Percentiles rank a stretch among this genome's conserved stretches.
phyloP scores from a whole-genome alignment of 2,329 filamentous ascomycete species.

The Neonectria punicea region DNA sequence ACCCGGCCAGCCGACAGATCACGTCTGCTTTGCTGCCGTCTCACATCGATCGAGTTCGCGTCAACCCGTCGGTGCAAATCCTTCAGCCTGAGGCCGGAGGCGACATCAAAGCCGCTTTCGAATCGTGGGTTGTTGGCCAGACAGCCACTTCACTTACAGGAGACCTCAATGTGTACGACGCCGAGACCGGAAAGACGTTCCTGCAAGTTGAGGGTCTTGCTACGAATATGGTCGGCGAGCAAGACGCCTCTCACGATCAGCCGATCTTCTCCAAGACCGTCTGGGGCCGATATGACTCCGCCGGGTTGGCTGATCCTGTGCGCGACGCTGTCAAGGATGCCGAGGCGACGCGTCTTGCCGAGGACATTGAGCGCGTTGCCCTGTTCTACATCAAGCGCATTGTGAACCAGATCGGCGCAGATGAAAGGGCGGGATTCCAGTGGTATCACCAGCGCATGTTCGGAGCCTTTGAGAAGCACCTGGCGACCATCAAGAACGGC shows the following conservation, averaged over 20 bases:
- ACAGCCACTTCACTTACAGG: constrained; percentile 25
- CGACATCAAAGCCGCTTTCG: constrained; percentile 17
- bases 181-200: constrained; percentile 18
- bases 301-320: constrained; percentile 7
- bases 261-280: constrained; percentile 25
- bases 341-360: constrained; percentile 14
- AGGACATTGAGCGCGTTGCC: constrained; percentile 19
- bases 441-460: constrained; percentile 25
- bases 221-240: constrained; percentile 20
- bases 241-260: constrained; percentile 22
- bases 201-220: constrained; percentile 22
- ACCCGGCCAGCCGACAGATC: constrained; percentile 20
- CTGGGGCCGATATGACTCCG: constrained; percentile 16
- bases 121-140: constrained; percentile 24
- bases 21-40: constrained; percentile 16
- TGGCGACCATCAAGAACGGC: constrained; percentile 8
- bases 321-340: constrained; percentile 17
- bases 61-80: constrained; percentile 18
- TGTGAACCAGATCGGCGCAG: constrained; percentile 11
- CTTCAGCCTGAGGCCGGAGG: constrained; percentile 9
- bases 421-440: constrained; percentile 16
- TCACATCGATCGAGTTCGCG: constrained; percentile 19
- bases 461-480: constrained; percentile 20
- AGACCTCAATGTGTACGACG: constrained; percentile 25
- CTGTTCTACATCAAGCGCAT: constrained; percentile 23